Evolutionary conservation across 371 early-diverging fungal genomes (phyloP), one percentile per base, ranked within the genome.

Genomic region (Mucor mucedo): DNA sequence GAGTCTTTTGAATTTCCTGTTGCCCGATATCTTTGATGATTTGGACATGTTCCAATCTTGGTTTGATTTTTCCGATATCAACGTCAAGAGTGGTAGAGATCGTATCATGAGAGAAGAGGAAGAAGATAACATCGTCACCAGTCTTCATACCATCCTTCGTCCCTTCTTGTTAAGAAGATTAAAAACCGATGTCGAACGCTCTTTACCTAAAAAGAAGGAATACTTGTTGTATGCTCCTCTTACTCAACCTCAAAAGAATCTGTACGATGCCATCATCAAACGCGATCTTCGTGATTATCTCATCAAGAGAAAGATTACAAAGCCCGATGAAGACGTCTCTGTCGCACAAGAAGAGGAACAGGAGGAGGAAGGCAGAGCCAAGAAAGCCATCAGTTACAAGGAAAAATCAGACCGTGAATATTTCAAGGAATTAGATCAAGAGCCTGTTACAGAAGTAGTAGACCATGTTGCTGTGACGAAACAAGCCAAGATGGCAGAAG

Each of bases 161-260:
- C 98, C 99, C 2, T 95, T 98, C 70, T 83, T 99, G 71, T 83
- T 99, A 44, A 82, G 99, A 45, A 86, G 99, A 60, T 79, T 98
- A 66, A 99, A 99, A 75, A 82, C 89, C n/a, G 99, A 99, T 82
- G 96, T 97, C 14, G 97, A 95, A 57, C 83, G 86, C 48, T 82
- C 86, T 8, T 67, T 98, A 55, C 97, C 97, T 13, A 92, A 89
- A 69, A 97, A 98, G 83, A 88, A 91, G 55, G 97, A 97, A 77
- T 93, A 93, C 62, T 66, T 96, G 7, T 68, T 98, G 3, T 90
- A 92, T 58, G 91, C 92, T 11, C 95, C 96, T 0, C 73, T 98
- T 56, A 89, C 93, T 0, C 83, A 82, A 5, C 70, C 84, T 27
- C 98, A 98, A 78, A 91, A 88, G 70, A 86, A 87, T 62, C 78